Evolutionary conservation across 2,329 filamentous ascomycete genomes (phyloP).

Genomic region (Exophiala viscosa): DNA sequence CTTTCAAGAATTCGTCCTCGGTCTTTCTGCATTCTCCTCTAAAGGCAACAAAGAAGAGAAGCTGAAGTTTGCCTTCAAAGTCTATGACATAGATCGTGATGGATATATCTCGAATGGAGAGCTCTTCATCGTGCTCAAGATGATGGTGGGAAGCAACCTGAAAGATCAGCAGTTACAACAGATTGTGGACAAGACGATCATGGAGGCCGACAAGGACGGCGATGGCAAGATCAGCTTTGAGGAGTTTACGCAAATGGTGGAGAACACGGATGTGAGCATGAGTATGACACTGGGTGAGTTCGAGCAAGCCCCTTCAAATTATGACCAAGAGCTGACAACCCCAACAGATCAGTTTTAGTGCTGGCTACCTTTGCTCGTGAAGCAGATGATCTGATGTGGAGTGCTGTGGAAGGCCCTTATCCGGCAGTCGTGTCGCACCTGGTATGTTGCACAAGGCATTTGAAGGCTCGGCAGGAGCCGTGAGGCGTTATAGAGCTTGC

Average conservation of each 20-base stretch:
- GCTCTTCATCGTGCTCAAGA: slow-evolving; percentile 98
- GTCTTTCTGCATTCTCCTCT: slow-evolving; percentile 89
- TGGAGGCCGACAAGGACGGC: slow-evolving; percentile 94
- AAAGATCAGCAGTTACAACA: slow-evolving; percentile 98
- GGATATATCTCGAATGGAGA: slow-evolving; percentile 98
- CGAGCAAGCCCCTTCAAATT: neutral
- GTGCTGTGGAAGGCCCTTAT: too few species aligned
- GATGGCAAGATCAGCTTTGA: slow-evolving; percentile 99
- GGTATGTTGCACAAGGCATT: too few species aligned
- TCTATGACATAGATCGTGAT: slow-evolving; percentile 98
- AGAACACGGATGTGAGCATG: slow-evolving; percentile 74
- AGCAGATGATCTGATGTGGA: too few species aligned
- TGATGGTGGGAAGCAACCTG: slow-evolving; percentile 99
- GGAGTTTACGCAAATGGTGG: slow-evolving; percentile 98
- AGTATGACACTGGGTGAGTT: slow-evolving; percentile 63
- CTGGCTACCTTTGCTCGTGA: too few species aligned
- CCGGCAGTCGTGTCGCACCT: too few species aligned
- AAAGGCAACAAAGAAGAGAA: slow-evolving; percentile 99
- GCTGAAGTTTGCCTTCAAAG: slow-evolving; percentile 95
- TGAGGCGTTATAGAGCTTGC: too few species aligned
- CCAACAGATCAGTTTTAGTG: too few species aligned
- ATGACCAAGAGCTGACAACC: too few species aligned
- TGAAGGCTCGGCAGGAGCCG: too few species aligned
- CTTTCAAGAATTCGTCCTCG: slow-evolving; percentile 97
- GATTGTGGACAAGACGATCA: slow-evolving; percentile 99